Percentiles rank a stretch among this genome's conserved stretches.
Conservation (phyloP, 2,329 filamentous ascomycete genomes). For the Cadophora sp. region DNA sequence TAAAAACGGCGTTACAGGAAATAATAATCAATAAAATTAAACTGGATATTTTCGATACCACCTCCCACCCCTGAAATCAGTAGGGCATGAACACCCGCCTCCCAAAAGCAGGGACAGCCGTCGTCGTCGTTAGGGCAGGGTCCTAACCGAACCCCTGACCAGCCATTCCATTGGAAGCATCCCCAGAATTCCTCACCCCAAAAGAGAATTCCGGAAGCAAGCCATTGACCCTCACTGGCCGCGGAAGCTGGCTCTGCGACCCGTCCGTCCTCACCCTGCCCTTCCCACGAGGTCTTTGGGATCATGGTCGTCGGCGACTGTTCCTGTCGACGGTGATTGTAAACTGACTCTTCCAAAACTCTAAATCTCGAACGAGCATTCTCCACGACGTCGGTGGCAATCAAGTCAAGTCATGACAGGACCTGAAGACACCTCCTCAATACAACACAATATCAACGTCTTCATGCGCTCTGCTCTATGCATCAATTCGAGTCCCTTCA, state of each 20-base stretch:
- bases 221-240: conserved; percentile 7
- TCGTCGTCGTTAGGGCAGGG: background rate
- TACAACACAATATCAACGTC: background rate
- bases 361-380: conserved; percentile 3
- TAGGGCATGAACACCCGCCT: conserved; percentile 16
- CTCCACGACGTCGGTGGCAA: background rate
- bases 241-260: conserved; percentile 19
- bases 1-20: background rate
- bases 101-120: conserved; percentile 4
- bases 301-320: conserved; percentile 1
- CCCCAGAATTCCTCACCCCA: background rate
- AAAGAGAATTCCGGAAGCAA: conserved; percentile 12
- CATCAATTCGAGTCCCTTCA: background rate
- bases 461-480: background rate
- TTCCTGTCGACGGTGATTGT: too few relatives aligned
- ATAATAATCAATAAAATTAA: background rate
- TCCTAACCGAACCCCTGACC: conserved; percentile 2
- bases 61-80: conserved; percentile 2
- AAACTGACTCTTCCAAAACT: conserved; percentile 11
- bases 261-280: conserved; percentile 2
- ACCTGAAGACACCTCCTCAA: too few relatives aligned
- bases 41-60: background rate
- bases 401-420: background rate
- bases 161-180: conserved; percentile 13
- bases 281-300: conserved; percentile 8